phyloP scores from a whole-genome alignment of 1,139 yeast species.

The Debaryomyces nepalensis region DNA sequence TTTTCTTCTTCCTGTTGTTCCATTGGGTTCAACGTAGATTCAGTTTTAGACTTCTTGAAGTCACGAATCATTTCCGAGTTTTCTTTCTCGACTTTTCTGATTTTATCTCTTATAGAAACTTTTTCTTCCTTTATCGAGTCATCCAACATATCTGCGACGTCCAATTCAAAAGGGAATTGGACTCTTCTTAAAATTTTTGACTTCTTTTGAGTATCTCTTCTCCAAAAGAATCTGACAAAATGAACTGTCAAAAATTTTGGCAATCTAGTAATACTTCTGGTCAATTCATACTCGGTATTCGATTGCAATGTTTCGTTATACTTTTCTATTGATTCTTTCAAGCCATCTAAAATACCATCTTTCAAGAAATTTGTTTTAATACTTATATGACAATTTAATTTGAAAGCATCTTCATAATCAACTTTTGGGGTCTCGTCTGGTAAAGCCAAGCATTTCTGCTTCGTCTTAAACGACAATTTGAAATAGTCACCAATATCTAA shows the following conservation, averaged over 20 bases:
- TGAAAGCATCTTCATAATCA: slow-evolving; percentile 60
- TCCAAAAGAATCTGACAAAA: slow-evolving; percentile 95
- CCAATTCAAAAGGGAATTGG: slow-evolving; percentile 91
- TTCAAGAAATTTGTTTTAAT: slow-evolving; percentile 84
- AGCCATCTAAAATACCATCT: slow-evolving; percentile 79
- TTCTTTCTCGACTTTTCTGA: slow-evolving; percentile 77
- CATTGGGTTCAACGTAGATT: slow-evolving; percentile 39
- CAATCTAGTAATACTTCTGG: slow-evolving; percentile 72
- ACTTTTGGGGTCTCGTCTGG: slow-evolving; percentile 57
- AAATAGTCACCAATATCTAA: slow-evolving; percentile 60
- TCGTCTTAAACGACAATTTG: slow-evolving; percentile 65
- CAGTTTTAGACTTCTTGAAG: slow-evolving; percentile 68
- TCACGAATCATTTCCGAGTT: slow-evolving; percentile 75
- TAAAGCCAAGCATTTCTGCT: slow-evolving; percentile 62
- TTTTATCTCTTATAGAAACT: slow-evolving; percentile 73
- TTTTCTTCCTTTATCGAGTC: slow-evolving; percentile 70
- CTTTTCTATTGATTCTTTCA: slow-evolving; percentile 79
- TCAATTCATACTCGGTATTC: slow-evolving; percentile 71
- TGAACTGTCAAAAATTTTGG: slow-evolving; percentile 91
- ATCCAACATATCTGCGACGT: slow-evolving; percentile 82
- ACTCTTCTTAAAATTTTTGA: slow-evolving; percentile 93
- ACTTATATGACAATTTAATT: slow-evolving; percentile 87
- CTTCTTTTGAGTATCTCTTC: slow-evolving; percentile 86
- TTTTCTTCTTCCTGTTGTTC: slow-evolving; percentile 54
- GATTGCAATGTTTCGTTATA: slow-evolving; percentile 70